Evolutionary conservation across 23 red algal species (phyloP).

Genomic region (Gracilaria caudata): DNA sequence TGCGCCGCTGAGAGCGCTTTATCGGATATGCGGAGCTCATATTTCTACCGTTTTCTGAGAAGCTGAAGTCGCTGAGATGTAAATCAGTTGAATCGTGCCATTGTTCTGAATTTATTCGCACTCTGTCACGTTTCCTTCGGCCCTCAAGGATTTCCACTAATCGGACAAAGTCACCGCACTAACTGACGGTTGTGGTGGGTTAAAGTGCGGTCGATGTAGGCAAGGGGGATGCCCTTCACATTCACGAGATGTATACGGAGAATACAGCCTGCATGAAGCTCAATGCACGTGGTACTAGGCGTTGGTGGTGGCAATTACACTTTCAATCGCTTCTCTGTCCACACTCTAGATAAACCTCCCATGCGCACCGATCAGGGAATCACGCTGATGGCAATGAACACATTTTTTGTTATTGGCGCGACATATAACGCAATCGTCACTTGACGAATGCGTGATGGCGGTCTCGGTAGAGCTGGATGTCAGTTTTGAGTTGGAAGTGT

Average conservation of each 20-base stretch:
- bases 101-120: neutral
- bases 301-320: neutral
- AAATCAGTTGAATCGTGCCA: neutral
- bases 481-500: neutral
- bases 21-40: conserved; percentile 46
- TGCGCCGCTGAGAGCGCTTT: conserved; percentile 55
- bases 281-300: neutral
- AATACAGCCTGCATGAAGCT: neutral
- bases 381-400: no score
- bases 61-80: neutral
- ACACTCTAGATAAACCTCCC: no score
- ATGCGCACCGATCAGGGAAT: no score
- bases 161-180: neutral
- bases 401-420: no score
- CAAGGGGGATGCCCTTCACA: neutral
- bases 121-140: neutral
- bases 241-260: neutral
- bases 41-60: conserved; percentile 29
- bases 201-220: no score
- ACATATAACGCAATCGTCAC: no score
- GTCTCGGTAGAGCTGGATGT: neutral
- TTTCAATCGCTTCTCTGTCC: no score
- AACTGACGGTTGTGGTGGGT: neutral
- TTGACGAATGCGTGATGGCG: neutral
- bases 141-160: neutral